Evolutionary conservation across 257 asterid genomes (phyloP), one percentile per base, ranked within the genome.

Genomic region (Plantago elongata): DNA sequence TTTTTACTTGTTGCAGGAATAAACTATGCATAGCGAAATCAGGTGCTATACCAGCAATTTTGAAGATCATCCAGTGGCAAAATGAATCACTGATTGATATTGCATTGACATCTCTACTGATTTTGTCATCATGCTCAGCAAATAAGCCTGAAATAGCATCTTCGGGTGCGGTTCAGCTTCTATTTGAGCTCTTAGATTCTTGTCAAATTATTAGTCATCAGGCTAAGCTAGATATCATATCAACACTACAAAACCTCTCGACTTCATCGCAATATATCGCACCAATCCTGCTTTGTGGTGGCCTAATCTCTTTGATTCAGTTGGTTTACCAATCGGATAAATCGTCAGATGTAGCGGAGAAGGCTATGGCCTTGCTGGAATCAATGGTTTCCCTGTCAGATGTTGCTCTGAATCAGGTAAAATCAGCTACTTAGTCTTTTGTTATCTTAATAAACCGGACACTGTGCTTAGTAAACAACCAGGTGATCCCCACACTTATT

Each of bases 231-330:
- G 96, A 85, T 42, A 68, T 78, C 54, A n/a, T 83, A 49, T 81
- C 95, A 55, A 80, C 89, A 13, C 68, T 85, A 54, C 88, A 88
- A 55, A 83, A 83, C 63, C 88, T 88, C 57, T 79, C 95, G 4
- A 81, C 90, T 52, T 78, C 77, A 11, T 65, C 77, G 9, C 82
- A 76, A 66, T 74, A 64, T 52, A 64, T 75, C 46, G 76, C 83
- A 29, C 44, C 79, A 22, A 74, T 88, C 34, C 81, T 80, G 44
- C 57, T 52, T 57, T 77, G 83, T 9, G 87, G 87, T 5, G 77
- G 80, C 38, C 68, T 75, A 5, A 69, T 65, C 51, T 57, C 76
- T 48, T 51, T 83, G 75, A 70, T 77, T 17, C 79, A 57, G 38
- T n/a, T 85, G 45, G 54, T 74, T 45, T 64, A 71, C 13, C 56